Conservation (phyloP, 2,329 filamentous ascomycete species). For the Fusarium euwallaceae region DNA sequence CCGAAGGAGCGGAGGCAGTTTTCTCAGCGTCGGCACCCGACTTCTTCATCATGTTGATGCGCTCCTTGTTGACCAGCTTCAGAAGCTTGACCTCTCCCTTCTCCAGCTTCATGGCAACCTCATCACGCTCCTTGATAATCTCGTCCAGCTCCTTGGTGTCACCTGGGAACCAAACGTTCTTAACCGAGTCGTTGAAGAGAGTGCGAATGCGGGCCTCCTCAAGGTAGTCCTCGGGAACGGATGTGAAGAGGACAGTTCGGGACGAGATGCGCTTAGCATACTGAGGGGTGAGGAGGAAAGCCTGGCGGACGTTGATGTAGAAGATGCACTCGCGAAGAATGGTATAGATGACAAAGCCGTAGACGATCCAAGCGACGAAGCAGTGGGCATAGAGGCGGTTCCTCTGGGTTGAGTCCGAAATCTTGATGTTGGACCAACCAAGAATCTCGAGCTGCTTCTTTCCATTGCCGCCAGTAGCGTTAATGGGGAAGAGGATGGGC, state of each 20-base stretch:
- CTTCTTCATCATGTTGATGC: conserved; percentile 53
- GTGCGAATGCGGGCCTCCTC: conserved; percentile 78
- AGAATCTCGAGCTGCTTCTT: conserved; percentile 71
- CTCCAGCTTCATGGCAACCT: conserved; percentile 83
- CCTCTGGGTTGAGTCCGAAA: conserved; percentile 62
- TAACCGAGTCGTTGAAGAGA: conserved; percentile 84
- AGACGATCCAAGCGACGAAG: conserved; percentile 85
- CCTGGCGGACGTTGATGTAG: conserved; percentile 94
- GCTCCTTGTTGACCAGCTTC: conserved; percentile 64
- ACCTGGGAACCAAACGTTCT: conserved; percentile 85
- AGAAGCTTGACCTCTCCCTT: conserved; percentile 86
- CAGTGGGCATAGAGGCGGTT: conserved; percentile 83
- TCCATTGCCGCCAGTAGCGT: conserved; percentile 81
- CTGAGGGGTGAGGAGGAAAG: conserved; percentile 87
- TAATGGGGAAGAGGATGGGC: conserved; percentile 87
- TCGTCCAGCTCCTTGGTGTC: conserved; percentile 82
- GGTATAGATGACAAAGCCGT: conserved; percentile 89
- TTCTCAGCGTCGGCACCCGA: conserved; percentile 42
- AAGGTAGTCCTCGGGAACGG: conserved; percentile 83
- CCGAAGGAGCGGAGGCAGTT: conserved; percentile 61
- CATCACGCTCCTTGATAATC: conserved; percentile 81
- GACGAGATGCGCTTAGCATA: conserved; percentile 90
- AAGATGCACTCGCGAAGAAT: conserved; percentile 92
- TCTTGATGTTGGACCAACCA: conserved; percentile 57
- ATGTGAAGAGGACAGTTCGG: conserved; percentile 91